Conservation (phyloP, 75 land plant genomes). For the Cunninghamia lanceolata region DNA sequence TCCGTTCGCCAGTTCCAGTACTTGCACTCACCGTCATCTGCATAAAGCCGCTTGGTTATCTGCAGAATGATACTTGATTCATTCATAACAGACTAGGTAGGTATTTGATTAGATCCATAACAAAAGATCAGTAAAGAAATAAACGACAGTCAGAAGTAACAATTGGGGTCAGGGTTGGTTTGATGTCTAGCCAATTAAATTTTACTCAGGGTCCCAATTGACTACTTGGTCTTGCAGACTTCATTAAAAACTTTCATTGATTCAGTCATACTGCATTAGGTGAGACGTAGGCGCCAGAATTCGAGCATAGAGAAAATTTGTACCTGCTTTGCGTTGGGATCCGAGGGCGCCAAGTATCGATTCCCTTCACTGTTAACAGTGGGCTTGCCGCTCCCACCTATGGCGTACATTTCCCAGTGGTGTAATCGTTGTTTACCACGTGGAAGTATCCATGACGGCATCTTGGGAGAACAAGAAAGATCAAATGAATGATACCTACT, state of each 20-base stretch:
- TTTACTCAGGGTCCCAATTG: no score
- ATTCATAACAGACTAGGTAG: no score
- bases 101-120: no score
- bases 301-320: neutral
- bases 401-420: constrained; percentile 39
- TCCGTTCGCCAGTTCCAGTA: constrained; percentile 81
- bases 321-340: constrained; percentile 12
- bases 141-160: no score
- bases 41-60: constrained; percentile 78
- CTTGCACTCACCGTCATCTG: constrained; percentile 54
- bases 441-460: constrained; percentile 41
- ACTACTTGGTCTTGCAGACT: no score
- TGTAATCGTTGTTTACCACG: constrained; percentile 36
- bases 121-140: no score
- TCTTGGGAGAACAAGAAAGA: neutral
- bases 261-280: neutral
- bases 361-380: constrained; percentile 41
- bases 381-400: constrained; percentile 37
- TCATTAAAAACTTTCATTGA: no score
- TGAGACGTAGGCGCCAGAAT: neutral
- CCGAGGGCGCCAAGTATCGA: constrained; percentile 24
- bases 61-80: no score
- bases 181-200: no score
- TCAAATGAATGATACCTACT: neutral
- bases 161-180: no score